Base-by-base conservation (phyloP, 2,329 filamentous ascomycete species). In the Sporothrix variecibatus region DNA sequence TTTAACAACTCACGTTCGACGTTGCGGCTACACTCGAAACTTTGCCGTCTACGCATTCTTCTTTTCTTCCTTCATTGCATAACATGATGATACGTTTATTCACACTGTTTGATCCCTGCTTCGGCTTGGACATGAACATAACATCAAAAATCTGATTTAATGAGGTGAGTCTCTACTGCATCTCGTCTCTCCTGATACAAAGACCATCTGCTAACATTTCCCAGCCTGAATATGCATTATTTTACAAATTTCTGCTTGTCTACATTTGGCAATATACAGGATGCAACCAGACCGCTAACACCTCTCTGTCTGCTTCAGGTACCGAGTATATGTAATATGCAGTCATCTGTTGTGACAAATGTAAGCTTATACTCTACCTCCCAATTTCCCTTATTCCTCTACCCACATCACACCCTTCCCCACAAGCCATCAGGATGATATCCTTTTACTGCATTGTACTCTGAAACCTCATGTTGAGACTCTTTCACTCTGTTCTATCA, bases 51-150 rank as follows among this genome's bases (percentile, higher is more conserved):
- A n/a, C n/a, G 58, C 60, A 26, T 58, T 26, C 38, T 26, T 62
- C n/a, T 38, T 38, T 26, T 62, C 31, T 40, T 67, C 20, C 67
- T 38, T 49, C 23, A 11, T 64, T 70, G 75, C 77, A 79, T 79
- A 75, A 83, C n/a, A 72, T 87, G 86, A 88, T 88, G 86, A 87
- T 78, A 75, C 80, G 85, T 80, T 75, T 88, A 88, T 88, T 88
- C 87, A 88, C 87, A 88, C 87, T 88, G 86, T 88, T 87, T 88
- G 87, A 88, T 84, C 83, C 81, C 78, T 58, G 78, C 78, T 81
- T 80, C 82, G 82, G 83, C 77, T 40, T 76, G 84, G 83, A 84
- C 77, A 87, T 88, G 87, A 88, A 87, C 85, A 87, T 65, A 79
- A 84, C 76, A 80, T 77, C 83, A 86, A 83, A 83, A 86, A 86